Evolutionary conservation across 495 filamentous ascomycete species (phyloP).

Genomic region (Penicillium bialowiezense): DNA sequence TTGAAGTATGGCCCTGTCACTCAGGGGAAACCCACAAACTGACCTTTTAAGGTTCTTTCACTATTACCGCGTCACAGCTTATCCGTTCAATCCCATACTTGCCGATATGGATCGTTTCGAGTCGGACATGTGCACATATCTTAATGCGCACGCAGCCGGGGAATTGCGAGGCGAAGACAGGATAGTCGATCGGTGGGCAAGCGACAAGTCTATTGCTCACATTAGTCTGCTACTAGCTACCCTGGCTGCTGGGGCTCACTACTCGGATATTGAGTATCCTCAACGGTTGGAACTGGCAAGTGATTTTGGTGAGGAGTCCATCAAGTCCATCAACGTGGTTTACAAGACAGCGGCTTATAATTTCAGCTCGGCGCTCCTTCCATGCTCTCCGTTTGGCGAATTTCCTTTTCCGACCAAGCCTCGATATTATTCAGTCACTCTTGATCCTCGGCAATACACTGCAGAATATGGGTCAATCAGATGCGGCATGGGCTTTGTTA

Average conservation of each 20-base stretch:
- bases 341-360: background rate
- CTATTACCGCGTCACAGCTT: conserved; percentile 45
- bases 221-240: conserved; percentile 47
- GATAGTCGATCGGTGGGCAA: conserved; percentile 30
- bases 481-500: conserved; percentile 47
- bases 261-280: conserved; percentile 38
- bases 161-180: conserved; percentile 17
- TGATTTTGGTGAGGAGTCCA: conserved; percentile 28
- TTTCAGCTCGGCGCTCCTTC: conserved; percentile 32
- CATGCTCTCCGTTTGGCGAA: conserved; percentile 43
- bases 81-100: conserved; percentile 51
- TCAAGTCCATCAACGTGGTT: no score
- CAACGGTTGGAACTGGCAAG: conserved; percentile 25
- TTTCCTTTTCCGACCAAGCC: conserved; percentile 44
- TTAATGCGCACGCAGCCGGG: conserved; percentile 35
- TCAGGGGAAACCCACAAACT: background rate
- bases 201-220: conserved; percentile 33
- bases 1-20: conserved; percentile 23
- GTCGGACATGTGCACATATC: conserved; percentile 42
- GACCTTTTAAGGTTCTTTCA: conserved; percentile 40
- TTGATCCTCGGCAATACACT: conserved; percentile 47
- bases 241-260: conserved; percentile 51
- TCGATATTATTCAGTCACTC: conserved; percentile 41
- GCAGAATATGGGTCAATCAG: conserved; percentile 47
- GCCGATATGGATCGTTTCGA: conserved; percentile 48